Evolutionary conservation across 2,329 filamentous ascomycete species (phyloP).

Genomic region (Coniochaeta hoffmannii): DNA sequence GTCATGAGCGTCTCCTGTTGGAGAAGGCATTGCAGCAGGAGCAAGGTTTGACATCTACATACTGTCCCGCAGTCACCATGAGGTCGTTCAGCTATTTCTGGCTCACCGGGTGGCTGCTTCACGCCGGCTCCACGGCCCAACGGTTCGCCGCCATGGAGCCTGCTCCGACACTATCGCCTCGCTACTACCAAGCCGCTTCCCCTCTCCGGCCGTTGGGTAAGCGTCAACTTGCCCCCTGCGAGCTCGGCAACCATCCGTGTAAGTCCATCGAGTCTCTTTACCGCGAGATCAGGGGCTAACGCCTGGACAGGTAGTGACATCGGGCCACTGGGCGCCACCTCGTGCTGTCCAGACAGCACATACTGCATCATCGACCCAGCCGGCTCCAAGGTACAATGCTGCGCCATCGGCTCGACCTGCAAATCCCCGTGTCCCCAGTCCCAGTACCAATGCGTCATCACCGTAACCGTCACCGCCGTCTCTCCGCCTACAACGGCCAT

Average conservation of each 20-base stretch:
- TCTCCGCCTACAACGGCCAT: conserved; percentile 8
- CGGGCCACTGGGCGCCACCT: not conserved
- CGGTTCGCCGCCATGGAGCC: not conserved
- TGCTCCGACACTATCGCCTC: not conserved
- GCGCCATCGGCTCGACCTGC: conserved; percentile 22
- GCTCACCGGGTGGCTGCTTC: not conserved
- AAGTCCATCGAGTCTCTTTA: not conserved
- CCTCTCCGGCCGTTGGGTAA: not conserved
- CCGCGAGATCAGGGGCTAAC: not conserved
- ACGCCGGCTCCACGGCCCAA: not conserved
- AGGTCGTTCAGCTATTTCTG: not conserved
- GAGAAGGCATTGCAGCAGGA: not conserved
- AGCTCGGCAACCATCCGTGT: not conserved
- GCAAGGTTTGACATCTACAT: no score
- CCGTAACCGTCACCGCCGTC: conserved; percentile 17
- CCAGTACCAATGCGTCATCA: conserved; percentile 21
- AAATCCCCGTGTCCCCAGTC: conserved; percentile 19
- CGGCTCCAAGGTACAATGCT: conserved; percentile 18
- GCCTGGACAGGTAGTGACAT: not conserved
- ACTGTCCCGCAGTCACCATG: not conserved
- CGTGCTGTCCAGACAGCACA: conserved; percentile 1
- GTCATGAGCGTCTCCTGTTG: not conserved
- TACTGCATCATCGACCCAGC: conserved; percentile 22
- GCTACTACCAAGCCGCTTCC: conserved; percentile 1
- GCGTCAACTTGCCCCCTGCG: not conserved